Evolutionary conservation across 2,329 filamentous ascomycete genomes (phyloP).

Genomic region (Aspergillus novoparasiticus): DNA sequence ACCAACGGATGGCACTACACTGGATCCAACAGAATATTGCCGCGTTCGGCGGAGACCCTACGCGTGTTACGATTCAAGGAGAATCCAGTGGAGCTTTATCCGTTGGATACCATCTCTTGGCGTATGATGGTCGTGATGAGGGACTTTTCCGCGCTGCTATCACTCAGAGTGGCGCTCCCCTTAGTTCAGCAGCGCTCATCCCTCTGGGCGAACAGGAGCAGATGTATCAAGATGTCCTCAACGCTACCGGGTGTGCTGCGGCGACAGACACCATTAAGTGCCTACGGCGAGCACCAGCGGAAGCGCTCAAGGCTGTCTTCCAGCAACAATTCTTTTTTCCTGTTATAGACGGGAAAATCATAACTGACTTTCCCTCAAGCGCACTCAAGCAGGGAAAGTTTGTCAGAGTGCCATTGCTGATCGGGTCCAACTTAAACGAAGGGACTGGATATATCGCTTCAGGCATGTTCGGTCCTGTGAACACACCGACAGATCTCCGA

Average conservation of each 20-base stretch:
- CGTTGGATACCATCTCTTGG: slow-evolving; percentile 23
- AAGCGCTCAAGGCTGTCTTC: slow-evolving; percentile 6
- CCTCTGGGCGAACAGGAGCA: slow-evolving; percentile 7
- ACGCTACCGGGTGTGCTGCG: slow-evolving; percentile 11
- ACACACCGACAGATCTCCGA: slow-evolving; percentile 5
- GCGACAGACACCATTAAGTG: slow-evolving; percentile 6
- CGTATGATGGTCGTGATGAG: slow-evolving; percentile 27
- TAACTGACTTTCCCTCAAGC: slow-evolving; percentile 1
- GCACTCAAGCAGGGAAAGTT: slow-evolving; percentile 7
- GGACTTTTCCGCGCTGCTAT: slow-evolving; percentile 28
- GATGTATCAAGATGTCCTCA: slow-evolving; percentile 12
- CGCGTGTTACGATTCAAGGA: slow-evolving; percentile 19
- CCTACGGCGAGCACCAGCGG: slow-evolving; percentile 9
- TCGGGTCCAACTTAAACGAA: slow-evolving; percentile 15
- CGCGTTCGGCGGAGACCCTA: slow-evolving; percentile 17
- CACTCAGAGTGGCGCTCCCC: slow-evolving; percentile 17
- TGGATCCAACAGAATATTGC: slow-evolving; percentile 22
- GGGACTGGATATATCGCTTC: slow-evolving; percentile 6
- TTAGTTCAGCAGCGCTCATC: slow-evolving; percentile 1
- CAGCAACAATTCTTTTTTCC: slow-evolving; percentile 8
- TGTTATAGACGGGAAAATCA: slow-evolving; percentile 11
- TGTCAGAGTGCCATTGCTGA: slow-evolving; percentile 11
- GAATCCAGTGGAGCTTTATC: slow-evolving; percentile 19
- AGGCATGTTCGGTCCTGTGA: background rate
- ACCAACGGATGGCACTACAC: slow-evolving; percentile 31